phyloP scores from a whole-genome alignment of 2,329 filamentous ascomycete species.

The Tothia fuscella region DNA sequence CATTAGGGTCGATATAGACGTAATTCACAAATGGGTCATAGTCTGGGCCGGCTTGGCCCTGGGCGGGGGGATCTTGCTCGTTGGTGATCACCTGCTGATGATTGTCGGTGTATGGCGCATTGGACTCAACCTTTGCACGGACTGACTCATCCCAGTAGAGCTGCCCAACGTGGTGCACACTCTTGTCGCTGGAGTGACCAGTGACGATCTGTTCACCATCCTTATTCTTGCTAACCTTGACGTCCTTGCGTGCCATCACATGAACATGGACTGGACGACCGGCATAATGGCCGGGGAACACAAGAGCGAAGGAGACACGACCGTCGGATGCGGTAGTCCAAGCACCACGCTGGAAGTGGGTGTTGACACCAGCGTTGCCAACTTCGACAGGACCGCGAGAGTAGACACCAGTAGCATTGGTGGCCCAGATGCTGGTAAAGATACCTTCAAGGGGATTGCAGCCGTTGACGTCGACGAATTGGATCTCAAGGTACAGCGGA shows the following conservation, averaged over 20 bases:
- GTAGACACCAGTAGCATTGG: slow-evolving; percentile 32
- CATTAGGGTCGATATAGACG: background rate
- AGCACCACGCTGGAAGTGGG: slow-evolving; percentile 29
- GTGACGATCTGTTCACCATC: background rate
- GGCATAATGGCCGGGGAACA: slow-evolving; percentile 36
- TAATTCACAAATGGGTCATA: slow-evolving; percentile 7
- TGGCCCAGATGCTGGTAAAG: slow-evolving; percentile 42
- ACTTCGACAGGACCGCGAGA: slow-evolving; percentile 31
- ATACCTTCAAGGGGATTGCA: slow-evolving; percentile 38
- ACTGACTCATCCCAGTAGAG: slow-evolving; percentile 52
- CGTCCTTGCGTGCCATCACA: slow-evolving; percentile 1
- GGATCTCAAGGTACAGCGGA: slow-evolving; percentile 38
- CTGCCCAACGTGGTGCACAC: slow-evolving; percentile 50
- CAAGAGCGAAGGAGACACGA: slow-evolving; percentile 29
- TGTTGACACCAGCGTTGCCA: slow-evolving; percentile 22
- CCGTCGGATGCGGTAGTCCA: slow-evolving; percentile 31
- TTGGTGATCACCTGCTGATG: slow-evolving; percentile 37
- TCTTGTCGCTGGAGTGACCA: slow-evolving; percentile 18
- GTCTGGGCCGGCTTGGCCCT: background rate
- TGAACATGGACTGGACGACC: slow-evolving; percentile 17
- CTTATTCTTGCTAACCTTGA: slow-evolving; percentile 10
- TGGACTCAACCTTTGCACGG: slow-evolving; percentile 37
- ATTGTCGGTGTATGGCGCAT: slow-evolving; percentile 33
- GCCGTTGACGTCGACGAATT: slow-evolving; percentile 42
- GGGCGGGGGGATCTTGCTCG: slow-evolving; percentile 29